A percentile compares a stretch with the other conserved stretches of the same genome.
Conservation (phyloP, 2,329 filamentous ascomycete species). For the Fusarium scirpi region DNA sequence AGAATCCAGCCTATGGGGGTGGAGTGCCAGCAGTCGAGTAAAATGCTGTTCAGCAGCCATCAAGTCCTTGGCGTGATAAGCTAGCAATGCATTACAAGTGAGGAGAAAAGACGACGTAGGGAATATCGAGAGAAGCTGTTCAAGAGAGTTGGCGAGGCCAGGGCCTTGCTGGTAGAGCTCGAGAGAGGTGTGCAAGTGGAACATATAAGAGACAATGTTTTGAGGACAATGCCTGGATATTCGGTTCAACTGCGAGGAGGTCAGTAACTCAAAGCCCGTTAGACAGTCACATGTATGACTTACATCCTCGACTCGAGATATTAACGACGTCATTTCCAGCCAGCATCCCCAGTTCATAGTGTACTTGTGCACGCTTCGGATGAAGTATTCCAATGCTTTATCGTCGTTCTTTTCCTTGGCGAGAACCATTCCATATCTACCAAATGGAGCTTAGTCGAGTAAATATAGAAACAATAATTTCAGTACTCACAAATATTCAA, state of each 20-base stretch:
- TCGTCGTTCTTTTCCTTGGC: conserved; percentile 91
- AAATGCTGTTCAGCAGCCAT: conserved; percentile 75
- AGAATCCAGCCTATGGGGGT: conserved; percentile 82
- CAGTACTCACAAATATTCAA: conserved; percentile 78
- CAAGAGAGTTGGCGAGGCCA: conserved; percentile 78
- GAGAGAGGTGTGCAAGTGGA: conserved; percentile 89
- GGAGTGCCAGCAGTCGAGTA: conserved; percentile 82
- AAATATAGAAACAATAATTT: neutral
- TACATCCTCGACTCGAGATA: conserved; percentile 85
- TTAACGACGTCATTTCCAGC: conserved; percentile 87
- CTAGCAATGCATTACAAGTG: conserved; percentile 87
- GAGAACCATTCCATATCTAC: conserved; percentile 86
- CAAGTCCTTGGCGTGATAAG: conserved; percentile 91
- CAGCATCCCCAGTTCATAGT: conserved; percentile 98
- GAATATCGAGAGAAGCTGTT: conserved; percentile 85
- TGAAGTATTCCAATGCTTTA: conserved; percentile 85
- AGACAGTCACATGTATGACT: conserved; percentile 49
- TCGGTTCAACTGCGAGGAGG: conserved; percentile 70
- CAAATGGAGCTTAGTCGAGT: conserved; percentile 1
- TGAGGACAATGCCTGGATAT: conserved; percentile 81
- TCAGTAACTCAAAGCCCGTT: conserved; percentile 44
- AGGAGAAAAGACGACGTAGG: conserved; percentile 89
- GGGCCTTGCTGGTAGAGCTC: conserved; percentile 90
- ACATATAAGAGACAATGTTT: conserved; percentile 94
- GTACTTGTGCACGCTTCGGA: conserved; percentile 87